phyloP scores from a whole-genome alignment of 345 rosid species.

The Camelina hispida region DNA sequence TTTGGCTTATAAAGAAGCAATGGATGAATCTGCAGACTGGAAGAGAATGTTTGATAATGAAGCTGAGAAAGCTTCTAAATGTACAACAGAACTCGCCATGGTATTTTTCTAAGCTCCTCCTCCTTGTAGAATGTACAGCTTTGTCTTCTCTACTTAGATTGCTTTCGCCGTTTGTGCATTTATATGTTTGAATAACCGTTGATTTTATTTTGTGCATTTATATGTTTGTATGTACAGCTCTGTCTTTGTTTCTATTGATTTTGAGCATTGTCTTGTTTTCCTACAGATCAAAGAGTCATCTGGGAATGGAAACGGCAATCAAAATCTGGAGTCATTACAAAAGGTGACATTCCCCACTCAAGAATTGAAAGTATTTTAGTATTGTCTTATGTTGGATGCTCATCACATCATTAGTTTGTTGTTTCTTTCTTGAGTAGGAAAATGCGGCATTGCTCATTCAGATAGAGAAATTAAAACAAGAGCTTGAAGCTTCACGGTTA shows the following conservation, averaged over 20 bases:
- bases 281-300: conserved; percentile 59
- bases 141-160: conserved; percentile 3
- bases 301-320: conserved; percentile 45
- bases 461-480: conserved; percentile 56
- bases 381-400: conserved; percentile 1
- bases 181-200: neutral
- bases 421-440: conserved; percentile 54
- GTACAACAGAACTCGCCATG: conserved; percentile 64
- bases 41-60: conserved; percentile 72
- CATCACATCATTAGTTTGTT: conserved; percentile 26
- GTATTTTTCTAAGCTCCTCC: conserved; percentile 41
- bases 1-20: conserved; percentile 86
- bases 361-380: neutral
- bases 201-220: too few species aligned
- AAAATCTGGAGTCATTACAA: conserved; percentile 56
- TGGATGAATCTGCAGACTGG: conserved; percentile 99
- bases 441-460: conserved; percentile 54
- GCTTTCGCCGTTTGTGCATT: neutral
- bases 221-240: too few species aligned
- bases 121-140: neutral
- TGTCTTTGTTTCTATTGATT: neutral
- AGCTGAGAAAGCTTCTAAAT: conserved; percentile 62
- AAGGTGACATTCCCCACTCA: conserved; percentile 52
- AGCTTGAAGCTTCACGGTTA: conserved; percentile 52
- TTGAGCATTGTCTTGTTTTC: conserved; percentile 13